Evolutionary conservation across 2,329 filamentous ascomycete species (phyloP).

Genomic region (Ophiosphaerella herpotricha): DNA sequence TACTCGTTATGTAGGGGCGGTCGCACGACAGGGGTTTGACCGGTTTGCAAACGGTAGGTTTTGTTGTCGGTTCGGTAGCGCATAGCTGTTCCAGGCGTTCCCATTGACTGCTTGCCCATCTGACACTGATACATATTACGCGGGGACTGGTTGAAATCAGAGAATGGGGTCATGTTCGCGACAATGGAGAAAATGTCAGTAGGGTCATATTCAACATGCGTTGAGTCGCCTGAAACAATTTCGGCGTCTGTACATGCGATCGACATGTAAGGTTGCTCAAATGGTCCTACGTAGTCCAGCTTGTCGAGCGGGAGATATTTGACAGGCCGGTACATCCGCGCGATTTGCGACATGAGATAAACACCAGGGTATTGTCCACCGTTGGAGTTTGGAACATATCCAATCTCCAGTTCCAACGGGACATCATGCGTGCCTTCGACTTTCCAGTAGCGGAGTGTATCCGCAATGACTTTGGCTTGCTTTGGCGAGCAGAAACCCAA

Average conservation of each 20-base stretch:
- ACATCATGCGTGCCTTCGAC: conserved; percentile 82
- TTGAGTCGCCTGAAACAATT: conserved; percentile 83
- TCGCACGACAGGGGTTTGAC: conserved; percentile 91
- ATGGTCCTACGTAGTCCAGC: conserved; percentile 85
- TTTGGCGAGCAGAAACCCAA: conserved; percentile 88
- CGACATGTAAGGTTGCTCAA: conserved; percentile 98
- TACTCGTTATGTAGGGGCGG: conserved; percentile 94
- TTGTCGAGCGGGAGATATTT: conserved; percentile 88
- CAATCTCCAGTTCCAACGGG: conserved; percentile 85
- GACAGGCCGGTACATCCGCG: conserved; percentile 86
- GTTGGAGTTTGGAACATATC: conserved; percentile 83
- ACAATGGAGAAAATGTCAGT: conserved; percentile 98
- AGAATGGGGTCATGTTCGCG: conserved; percentile 98
- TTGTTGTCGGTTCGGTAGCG: conserved; percentile 96
- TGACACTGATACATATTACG: conserved; percentile 92
- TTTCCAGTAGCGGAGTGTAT: conserved; percentile 93
- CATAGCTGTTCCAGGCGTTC: conserved; percentile 85
- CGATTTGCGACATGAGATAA: conserved; percentile 85
- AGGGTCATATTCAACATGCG: conserved; percentile 90
- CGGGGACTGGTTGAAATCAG: conserved; percentile 97
- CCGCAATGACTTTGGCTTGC: conserved; percentile 78
- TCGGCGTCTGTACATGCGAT: conserved; percentile 91
- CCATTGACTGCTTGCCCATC: conserved; percentile 96
- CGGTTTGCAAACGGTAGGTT: conserved; percentile 89
- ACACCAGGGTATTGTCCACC: conserved; percentile 96